Percentiles rank a stretch among this genome's conserved stretches.
Evolutionary conservation across 75 land plant species (phyloP).

Genomic region (Cunninghamia lanceolata): DNA sequence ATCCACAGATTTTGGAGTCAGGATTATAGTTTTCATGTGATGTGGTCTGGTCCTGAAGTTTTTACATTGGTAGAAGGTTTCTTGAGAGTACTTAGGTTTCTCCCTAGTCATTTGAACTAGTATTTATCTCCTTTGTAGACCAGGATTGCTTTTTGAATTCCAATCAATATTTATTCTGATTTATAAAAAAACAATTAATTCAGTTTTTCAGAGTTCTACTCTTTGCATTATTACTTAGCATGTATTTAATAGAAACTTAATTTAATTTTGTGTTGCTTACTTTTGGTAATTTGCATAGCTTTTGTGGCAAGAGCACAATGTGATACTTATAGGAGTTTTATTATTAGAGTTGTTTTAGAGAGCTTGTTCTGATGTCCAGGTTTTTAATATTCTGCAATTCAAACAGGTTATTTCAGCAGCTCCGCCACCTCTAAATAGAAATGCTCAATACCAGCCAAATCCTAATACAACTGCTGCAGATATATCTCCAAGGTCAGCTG

Average conservation of each 20-base stretch:
- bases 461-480: conserved; percentile 27
- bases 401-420: conserved; percentile 18
- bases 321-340: no score
- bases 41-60: background rate
- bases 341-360: background rate
- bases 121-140: background rate
- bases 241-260: no score
- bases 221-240: no score
- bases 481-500: conserved; percentile 43
- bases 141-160: background rate
- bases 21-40: background rate
- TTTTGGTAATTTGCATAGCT: no score
- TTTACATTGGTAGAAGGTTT: background rate
- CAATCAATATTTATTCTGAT: background rate
- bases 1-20: background rate
- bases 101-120: background rate
- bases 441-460: conserved; percentile 32
- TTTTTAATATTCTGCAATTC: background rate
- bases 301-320: no score
- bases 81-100: background rate
- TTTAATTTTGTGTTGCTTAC: no score
- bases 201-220: background rate
- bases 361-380: background rate
- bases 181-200: background rate
- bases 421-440: conserved; percentile 76